Base-by-base conservation (phyloP, 352 stramenopile species). In the Pythium phragmitis region DNA sequence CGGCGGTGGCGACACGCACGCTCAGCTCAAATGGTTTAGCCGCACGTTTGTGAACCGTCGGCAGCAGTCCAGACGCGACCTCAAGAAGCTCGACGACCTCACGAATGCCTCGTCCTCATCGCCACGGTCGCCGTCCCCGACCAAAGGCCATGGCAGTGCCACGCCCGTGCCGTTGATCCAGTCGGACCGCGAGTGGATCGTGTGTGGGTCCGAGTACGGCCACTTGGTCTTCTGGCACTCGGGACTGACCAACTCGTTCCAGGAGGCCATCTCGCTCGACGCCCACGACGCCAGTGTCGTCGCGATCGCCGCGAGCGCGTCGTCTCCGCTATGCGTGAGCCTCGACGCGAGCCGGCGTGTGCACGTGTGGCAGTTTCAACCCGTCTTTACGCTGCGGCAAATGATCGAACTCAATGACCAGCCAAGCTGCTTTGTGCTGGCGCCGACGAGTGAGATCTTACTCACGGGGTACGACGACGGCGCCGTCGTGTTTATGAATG, bases 181-280 rank as follows among this genome's bases (percentile, higher is more conserved):
- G 17, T 86, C 77, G 19, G 69, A 85, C 21, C 77, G 72, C 52
- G 73, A 89, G 54, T 92, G 83, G 83, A 42, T 92, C 34, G 80
- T 77, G 39, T 89, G 77, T 36, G 83, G 83, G 21, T 85, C 69
- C 17, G 79, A 89, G 56, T 76, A 73, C 17, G 83, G 83, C 7
- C 76, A 92, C 37, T 55, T 92, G 47, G 50, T 92, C 28, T 92
- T 89, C 57, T 89, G 80, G 80, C 79, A 88, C 67, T 85, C 83
- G 13, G 77, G 78, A 3, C 61, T 87, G 19, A 69, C 67, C 3
- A 74, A 69, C 39, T 75, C 34, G 13, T 70, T 73, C 34, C 59
- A 68, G 42, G 79, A 76, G 56, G 76, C 58, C 28, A 80, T 88
- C 43, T 77, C 66, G 28, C 60, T 89, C 28, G 76, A 88, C 12